These are phyloP conservation scores for Leonotis leonurus DNA, from an alignment of 257 asterid species.

Conservation along the genomic window DNA sequence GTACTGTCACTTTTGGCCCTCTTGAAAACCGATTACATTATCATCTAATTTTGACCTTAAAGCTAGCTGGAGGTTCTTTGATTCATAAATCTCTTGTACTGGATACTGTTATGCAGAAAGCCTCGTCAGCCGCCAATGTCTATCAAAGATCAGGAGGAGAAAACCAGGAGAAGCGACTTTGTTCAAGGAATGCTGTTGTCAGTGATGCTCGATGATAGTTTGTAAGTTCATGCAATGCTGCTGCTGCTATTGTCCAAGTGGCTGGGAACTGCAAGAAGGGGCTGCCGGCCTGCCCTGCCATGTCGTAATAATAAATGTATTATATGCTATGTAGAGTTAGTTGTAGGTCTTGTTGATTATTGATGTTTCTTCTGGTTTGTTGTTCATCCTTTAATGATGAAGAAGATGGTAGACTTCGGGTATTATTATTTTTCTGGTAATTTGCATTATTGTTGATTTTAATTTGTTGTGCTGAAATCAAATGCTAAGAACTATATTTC, in stretches of 20 bases:
- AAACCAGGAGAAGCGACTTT: constrained; percentile 58
- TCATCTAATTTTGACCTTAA: neutral
- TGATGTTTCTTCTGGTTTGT: constrained; percentile 21
- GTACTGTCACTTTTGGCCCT: neutral
- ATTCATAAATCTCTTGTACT: neutral
- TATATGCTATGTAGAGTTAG: constrained; percentile 40
- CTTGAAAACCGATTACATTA: neutral
- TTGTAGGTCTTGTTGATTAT: constrained; percentile 24
- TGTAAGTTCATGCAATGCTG: constrained; percentile 7
- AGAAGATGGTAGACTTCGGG: constrained; percentile 18
- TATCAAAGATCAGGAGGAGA: constrained; percentile 81
- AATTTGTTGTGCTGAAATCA: neutral
- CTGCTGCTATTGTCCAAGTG: neutral
- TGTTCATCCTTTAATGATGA: constrained; percentile 24
- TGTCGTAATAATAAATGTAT: constrained; percentile 51
- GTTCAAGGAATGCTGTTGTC: constrained; percentile 76
- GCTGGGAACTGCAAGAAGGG: constrained; percentile 1
- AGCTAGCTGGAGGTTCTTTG: neutral
- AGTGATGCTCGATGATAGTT: constrained; percentile 53
- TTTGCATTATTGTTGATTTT: constrained; percentile 4
- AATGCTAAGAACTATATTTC: neutral
- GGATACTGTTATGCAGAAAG: constrained; percentile 41
- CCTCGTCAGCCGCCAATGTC: constrained; percentile 63
- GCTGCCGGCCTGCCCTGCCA: too few species aligned
- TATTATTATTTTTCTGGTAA: neutral